A percentile compares a stretch with the other conserved stretches of the same genome.
Evolutionary conservation across 441 rosid species (phyloP).

Genomic region (Sinapis alba): DNA sequence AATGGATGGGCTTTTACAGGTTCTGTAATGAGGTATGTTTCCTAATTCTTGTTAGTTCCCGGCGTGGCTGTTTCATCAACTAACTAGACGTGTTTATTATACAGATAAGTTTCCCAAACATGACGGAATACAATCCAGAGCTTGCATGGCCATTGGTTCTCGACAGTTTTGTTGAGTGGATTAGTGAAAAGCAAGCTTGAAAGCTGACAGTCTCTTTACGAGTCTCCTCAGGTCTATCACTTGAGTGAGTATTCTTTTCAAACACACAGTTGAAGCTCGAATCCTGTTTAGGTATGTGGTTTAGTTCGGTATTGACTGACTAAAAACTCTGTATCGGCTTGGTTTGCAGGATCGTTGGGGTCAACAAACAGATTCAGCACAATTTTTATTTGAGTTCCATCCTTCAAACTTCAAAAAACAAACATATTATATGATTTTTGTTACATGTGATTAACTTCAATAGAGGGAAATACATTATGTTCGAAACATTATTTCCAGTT

Average conservation of each 20-base stretch:
- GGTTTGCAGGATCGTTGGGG: background rate
- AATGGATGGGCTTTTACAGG: conserved; percentile 75
- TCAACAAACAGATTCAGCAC: background rate
- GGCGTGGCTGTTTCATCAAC: background rate
- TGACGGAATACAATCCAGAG: conserved; percentile 59
- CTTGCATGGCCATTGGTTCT: conserved; percentile 87
- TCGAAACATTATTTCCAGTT: background rate
- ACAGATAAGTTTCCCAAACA: conserved; percentile 79
- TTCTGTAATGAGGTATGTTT: conserved; percentile 70
- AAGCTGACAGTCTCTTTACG: conserved; percentile 21
- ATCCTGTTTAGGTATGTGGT: background rate
- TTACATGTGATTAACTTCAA: conserved; percentile 41
- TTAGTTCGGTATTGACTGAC: background rate
- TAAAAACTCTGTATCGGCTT: background rate
- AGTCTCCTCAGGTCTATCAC: conserved; percentile 16
- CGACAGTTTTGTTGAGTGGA: conserved; percentile 85
- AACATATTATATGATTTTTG: conserved; percentile 34
- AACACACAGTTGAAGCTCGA: background rate
- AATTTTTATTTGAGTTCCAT: background rate
- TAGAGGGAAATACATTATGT: conserved; percentile 31
- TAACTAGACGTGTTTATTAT: background rate
- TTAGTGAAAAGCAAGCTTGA: conserved; percentile 66
- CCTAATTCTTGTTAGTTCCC: background rate
- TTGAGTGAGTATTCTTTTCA: background rate
- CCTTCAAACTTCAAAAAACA: background rate